These are phyloP conservation scores for Diaporthe caulivora DNA, from an alignment of 2,329 filamentous ascomycete species.

Conservation along the genomic window DNA sequence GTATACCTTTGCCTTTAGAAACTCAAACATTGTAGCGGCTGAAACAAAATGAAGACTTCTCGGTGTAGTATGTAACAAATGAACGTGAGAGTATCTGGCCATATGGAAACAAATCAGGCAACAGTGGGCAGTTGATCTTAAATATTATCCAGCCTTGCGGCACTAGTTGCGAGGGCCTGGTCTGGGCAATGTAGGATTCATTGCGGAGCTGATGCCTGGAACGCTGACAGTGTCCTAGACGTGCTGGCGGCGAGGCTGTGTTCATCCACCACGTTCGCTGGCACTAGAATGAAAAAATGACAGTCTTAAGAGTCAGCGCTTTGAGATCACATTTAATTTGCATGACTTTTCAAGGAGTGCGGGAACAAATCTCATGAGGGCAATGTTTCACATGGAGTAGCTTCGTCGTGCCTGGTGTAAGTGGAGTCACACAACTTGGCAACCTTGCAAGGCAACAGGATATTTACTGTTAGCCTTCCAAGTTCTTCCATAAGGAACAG, in stretches of 20 bases:
- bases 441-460: slow-evolving; percentile 20
- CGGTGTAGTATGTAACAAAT: no score
- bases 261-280: neutral
- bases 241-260: slow-evolving; percentile 1
- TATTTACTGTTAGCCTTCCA: neutral
- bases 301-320: neutral
- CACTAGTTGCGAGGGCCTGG: neutral
- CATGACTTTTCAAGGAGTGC: neutral
- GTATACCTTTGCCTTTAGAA: neutral
- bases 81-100: no score
- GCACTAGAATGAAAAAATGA: neutral
- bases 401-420: slow-evolving; percentile 9
- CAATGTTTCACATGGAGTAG: neutral
- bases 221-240: slow-evolving; percentile 4
- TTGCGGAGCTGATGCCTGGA: slow-evolving; percentile 18
- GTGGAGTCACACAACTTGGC: neutral
- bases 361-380: slow-evolving; percentile 3
- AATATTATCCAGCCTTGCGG: neutral
- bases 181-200: slow-evolving; percentile 5
- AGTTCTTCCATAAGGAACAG: neutral
- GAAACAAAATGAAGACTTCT: no score
- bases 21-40: slow-evolving; percentile 20
- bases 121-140: neutral
- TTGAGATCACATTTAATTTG: neutral
- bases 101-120: neutral